Evolutionary conservation across 176 grass and related monocot genomes (phyloP).

Genomic region (Juncus inflexus): DNA sequence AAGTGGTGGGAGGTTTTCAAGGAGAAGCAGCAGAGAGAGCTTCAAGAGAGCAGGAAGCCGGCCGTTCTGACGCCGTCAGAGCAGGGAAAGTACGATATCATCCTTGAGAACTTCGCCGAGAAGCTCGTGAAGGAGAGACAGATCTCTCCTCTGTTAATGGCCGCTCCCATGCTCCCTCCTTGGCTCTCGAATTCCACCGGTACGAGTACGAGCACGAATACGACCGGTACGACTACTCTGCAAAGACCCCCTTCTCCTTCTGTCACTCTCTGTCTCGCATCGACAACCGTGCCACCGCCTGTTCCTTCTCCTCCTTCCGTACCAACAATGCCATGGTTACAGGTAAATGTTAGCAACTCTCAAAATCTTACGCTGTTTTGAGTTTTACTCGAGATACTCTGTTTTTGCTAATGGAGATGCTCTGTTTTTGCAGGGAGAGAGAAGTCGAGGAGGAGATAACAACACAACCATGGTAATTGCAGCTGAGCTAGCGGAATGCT

Average conservation of each 20-base stretch:
- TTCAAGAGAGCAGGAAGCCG: slow-evolving; percentile 39
- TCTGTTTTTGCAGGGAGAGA: slow-evolving; percentile 21
- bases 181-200: slow-evolving; percentile 55
- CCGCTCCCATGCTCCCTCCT: slow-evolving; percentile 60
- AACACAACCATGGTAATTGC: slow-evolving; percentile 36
- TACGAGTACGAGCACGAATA: background rate
- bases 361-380: no score
- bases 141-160: slow-evolving; percentile 50
- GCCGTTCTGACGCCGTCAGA: slow-evolving; percentile 51
- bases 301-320: slow-evolving; percentile 11
- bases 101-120: slow-evolving; percentile 97
- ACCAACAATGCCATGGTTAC: slow-evolving; percentile 51
- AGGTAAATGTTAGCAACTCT: slow-evolving; percentile 30
- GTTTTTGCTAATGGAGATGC: background rate
- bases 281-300: slow-evolving; percentile 28
- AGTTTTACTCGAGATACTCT: background rate
- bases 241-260: slow-evolving; percentile 38
- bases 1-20: slow-evolving; percentile 99
- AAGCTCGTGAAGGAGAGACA: slow-evolving; percentile 74
- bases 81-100: slow-evolving; percentile 60
- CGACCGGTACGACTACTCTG: slow-evolving; percentile 10
- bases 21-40: slow-evolving; percentile 85
- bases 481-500: slow-evolving; percentile 62
- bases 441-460: slow-evolving; percentile 1
- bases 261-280: slow-evolving; percentile 35